Base-by-base conservation (phyloP, 2,329 filamentous ascomycete genomes). In the Emericellopsis cladophorae region DNA sequence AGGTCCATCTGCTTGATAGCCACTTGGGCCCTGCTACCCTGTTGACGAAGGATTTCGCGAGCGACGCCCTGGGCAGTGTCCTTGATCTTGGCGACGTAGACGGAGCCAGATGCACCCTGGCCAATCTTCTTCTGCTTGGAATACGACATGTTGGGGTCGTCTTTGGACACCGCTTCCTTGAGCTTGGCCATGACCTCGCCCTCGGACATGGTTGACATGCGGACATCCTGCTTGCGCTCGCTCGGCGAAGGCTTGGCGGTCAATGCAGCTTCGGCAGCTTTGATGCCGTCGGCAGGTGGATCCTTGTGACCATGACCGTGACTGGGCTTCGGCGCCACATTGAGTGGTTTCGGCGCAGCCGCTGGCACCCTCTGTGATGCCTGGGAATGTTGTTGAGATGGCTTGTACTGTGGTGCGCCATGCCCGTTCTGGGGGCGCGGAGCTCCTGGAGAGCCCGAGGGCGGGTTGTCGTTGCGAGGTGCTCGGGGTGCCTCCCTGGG, bases 1-100 rank as follows among this genome's bases (percentile, higher is more conserved):
- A 98, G 76, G 65, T 98, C 92, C 92, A 98, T 98, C 66, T 98
- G 92, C 68, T 98, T 98, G 59, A 98, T 98, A 34, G 92, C 92
- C 46, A 98, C 92, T 58, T 95, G 87, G 39, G 86, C 86, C 47
- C 85, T 79, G 39, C 76, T 71, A 11, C 88, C 89, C 55, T 93
- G 83, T 49, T 81, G 78, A 34, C 84, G 79, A 46, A 94, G 74
- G 31, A 95, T 67, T 40, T 87, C 79, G 45, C 81, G 77, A 18
- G 90, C 90, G 49, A 85, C 76, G n/a, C 88, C 93, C n/a, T 79
- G 74, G 2, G 90, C 85, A 42, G 75, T 81, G 55, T 95, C 85
- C 61, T 92, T 92, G 47, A 98, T 85, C 56, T 93, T 92, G 48
- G 92, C 92, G 46, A 98, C 90, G 55, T 98, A 98, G 37, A 98